Base-by-base conservation (phyloP, 2,329 filamentous ascomycete genomes). In the Aplosporella prunicola region DNA sequence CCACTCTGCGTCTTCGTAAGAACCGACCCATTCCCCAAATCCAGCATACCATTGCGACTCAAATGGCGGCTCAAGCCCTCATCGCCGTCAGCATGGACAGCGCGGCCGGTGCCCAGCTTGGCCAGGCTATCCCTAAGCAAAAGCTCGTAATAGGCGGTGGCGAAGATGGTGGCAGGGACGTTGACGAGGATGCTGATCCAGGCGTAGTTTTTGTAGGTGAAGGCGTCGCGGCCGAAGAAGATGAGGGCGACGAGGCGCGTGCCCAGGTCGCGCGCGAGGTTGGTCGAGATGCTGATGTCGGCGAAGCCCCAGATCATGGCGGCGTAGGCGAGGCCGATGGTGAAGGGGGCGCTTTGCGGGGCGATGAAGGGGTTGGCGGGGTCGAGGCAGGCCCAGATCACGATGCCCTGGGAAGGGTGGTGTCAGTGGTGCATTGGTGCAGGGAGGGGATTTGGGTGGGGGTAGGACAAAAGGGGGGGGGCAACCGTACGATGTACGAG, bases 371-470 rank as follows among this genome's bases (percentile, higher is more conserved):
- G 72, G 51, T 77, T 77, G 9, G 71, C 69, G 0, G 70, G 70
- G 51, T 78, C 74, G 20, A 76, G 60, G 30, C 60, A 61, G 6
- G 72, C 64, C 72, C 72, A 77, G 50, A 77, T 75, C 10, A 75
- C 56, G 40, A 76, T 60, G 18, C 65, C 68, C 58, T 62, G 41
- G 32, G 14, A n/a, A n/a, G 14, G 14, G 7, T 20, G 15, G 5
- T 25, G 13, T 17, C n/a, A n/a, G n/a, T n/a, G 1, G 20, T 32
- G 25, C 7, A 23, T 20, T 11, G 23, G 13, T 11, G 8, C 17
- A 10, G 6, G 17, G 9, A 8, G 11, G n/a, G 11, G 16, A 18
- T 18, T 20, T 9, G 6, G 10, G 17, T 5, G 15, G n/a, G 8
- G 16, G 24, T 13, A 3, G 17, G 14, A 23, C 7, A 32, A 27